These are phyloP conservation scores for Neoconidiobolus thromboides DNA, from an alignment of 371 early-diverging fungal species.

Conservation along the genomic window DNA sequence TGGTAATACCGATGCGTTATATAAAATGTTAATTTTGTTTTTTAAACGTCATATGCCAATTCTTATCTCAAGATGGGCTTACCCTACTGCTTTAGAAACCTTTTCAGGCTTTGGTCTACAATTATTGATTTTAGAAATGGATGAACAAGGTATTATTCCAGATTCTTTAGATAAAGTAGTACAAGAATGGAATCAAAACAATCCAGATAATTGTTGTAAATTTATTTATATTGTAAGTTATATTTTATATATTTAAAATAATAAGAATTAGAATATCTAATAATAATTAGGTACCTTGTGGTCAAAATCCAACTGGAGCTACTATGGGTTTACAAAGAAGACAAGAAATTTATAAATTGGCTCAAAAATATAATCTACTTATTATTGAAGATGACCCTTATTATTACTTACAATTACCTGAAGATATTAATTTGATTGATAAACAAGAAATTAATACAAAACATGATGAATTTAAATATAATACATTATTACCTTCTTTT, in stretches of 20 bases:
- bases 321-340: slow-evolving; percentile 38
- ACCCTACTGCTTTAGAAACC: slow-evolving; percentile 52
- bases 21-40: slow-evolving; percentile 27
- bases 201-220: not conserved
- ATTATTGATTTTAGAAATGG: slow-evolving; percentile 26
- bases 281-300: slow-evolving; percentile 28
- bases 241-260: not conserved
- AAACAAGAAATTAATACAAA: not conserved
- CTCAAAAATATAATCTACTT: slow-evolving; percentile 30
- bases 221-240: not conserved
- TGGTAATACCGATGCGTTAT: slow-evolving; percentile 37
- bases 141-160: slow-evolving; percentile 32
- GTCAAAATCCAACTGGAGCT: slow-evolving; percentile 52
- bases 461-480: not conserved
- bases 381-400: slow-evolving; percentile 69
- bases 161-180: slow-evolving; percentile 19
- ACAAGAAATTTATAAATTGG: slow-evolving; percentile 32
- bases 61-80: slow-evolving; percentile 52
- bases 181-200: slow-evolving; percentile 12
- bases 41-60: slow-evolving; percentile 29
- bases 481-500: not conserved
- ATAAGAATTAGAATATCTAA: not conserved
- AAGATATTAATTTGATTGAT: not conserved
- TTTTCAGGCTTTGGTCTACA: slow-evolving; percentile 33
- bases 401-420: slow-evolving; percentile 36